phyloP scores from a whole-genome alignment of 805 yeast species.

The Groenewaldozyma salmanticensis region DNA sequence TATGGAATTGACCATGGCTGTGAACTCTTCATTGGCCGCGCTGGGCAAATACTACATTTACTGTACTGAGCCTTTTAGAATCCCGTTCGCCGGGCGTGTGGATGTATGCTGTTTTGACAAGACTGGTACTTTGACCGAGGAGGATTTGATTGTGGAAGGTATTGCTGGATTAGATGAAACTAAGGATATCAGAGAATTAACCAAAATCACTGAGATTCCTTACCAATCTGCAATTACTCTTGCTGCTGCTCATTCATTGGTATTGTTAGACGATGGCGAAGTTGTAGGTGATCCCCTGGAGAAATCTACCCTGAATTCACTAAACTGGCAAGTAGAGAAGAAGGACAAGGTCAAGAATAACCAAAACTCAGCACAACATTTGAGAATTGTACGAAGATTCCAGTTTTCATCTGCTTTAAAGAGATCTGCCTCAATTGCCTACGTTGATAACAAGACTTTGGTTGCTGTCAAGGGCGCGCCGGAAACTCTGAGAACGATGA shows the following conservation, averaged over 20 bases:
- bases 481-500: conserved; percentile 79
- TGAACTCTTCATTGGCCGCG: conserved; percentile 81
- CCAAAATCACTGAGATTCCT: conserved; percentile 55
- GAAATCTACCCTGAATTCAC: conserved; percentile 83
- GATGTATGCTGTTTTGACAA: conserved; percentile 98
- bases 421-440: conserved; percentile 83
- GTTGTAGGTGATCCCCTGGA: conserved; percentile 99
- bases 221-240: conserved; percentile 57
- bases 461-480: conserved; percentile 98
- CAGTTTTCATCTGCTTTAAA: conserved; percentile 94
- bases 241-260: conserved; percentile 95
- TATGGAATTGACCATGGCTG: conserved; percentile 98
- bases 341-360: conserved; percentile 58
- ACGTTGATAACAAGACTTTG: conserved; percentile 42
- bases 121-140: conserved; percentile 96
- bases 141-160: conserved; percentile 93
- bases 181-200: conserved; percentile 44
- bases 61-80: conserved; percentile 98
- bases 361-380: conserved; percentile 35
- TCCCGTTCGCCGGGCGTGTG: conserved; percentile 94
- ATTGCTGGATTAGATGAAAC: conserved; percentile 62
- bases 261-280: conserved; percentile 90
- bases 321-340: conserved; percentile 73
- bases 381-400: conserved; percentile 81
- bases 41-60: conserved; percentile 79